A percentile compares a stretch with the other conserved stretches of the same genome.
These are phyloP conservation scores for Phytopythium chamaehyphon DNA, from an alignment of 352 stramenopile species.

Conservation along the genomic window DNA sequence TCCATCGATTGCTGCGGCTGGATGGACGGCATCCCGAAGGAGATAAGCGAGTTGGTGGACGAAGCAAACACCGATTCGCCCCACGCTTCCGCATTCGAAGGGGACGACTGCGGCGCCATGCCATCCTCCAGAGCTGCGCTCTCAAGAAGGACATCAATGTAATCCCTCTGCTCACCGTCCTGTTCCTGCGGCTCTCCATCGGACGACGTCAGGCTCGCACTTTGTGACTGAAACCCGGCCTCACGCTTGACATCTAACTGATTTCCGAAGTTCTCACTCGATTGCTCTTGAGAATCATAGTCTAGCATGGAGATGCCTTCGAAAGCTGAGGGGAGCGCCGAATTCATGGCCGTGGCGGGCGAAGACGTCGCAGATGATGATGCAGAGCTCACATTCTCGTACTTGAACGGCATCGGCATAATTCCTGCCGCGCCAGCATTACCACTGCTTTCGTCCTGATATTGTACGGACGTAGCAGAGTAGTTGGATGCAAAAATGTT, in stretches of 20 bases:
- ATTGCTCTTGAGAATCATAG: slow-evolving; percentile 14
- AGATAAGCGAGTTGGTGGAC: background rate
- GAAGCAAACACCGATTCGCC: slow-evolving; percentile 14
- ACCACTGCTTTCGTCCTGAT: background rate
- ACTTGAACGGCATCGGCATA: slow-evolving; percentile 37
- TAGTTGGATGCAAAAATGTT: slow-evolving; percentile 9
- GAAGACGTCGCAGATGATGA: background rate
- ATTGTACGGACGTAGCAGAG: background rate
- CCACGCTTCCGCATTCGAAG: slow-evolving; percentile 22
- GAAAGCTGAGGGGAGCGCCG: slow-evolving; percentile 9
- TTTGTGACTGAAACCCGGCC: background rate
- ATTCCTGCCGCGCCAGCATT: background rate
- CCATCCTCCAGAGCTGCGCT: slow-evolving; percentile 49
- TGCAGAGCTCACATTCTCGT: slow-evolving; percentile 9
- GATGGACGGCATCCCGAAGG: slow-evolving; percentile 1
- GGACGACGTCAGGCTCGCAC: background rate
- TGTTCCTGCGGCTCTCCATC: slow-evolving; percentile 4
- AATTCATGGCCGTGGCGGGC: slow-evolving; percentile 8
- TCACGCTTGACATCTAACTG: slow-evolving; percentile 10
- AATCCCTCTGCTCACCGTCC: slow-evolving; percentile 32
- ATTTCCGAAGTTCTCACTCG: slow-evolving; percentile 9
- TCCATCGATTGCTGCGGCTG: slow-evolving; percentile 20
- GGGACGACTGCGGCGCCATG: slow-evolving; percentile 25
- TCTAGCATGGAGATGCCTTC: slow-evolving; percentile 15
- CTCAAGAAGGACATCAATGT: slow-evolving; percentile 58